Evolutionary conservation across 2,329 filamentous ascomycete genomes (phyloP).

Genomic region (Apiospora kogelbergensis): DNA sequence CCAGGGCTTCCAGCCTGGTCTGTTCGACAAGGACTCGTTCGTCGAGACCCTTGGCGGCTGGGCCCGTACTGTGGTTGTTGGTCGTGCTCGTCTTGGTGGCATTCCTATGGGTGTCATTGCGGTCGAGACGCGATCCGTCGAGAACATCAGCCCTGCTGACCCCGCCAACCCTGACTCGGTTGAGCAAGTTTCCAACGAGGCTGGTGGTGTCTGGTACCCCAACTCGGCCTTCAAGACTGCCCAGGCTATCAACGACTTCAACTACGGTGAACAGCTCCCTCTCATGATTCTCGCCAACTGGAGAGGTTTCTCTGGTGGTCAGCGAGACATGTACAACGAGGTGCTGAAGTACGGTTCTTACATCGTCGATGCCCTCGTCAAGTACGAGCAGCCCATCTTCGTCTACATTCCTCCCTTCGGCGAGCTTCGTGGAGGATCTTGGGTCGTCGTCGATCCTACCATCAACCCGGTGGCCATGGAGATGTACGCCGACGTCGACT

Average conservation of each 20-base stretch:
- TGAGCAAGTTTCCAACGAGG: conserved; percentile 91
- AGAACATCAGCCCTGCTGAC: conserved; percentile 95
- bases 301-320: conserved; percentile 99
- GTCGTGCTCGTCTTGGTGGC: conserved; percentile 91
- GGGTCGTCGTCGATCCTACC: conserved; percentile 98
- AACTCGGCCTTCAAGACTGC: conserved; percentile 99
- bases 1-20: conserved; percentile 81
- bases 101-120: conserved; percentile 98
- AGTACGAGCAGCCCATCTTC: conserved; percentile 98
- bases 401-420: conserved; percentile 97
- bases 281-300: conserved; percentile 99
- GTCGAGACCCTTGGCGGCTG: conserved; percentile 95
- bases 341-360: conserved; percentile 99
- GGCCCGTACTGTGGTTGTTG: conserved; percentile 95
- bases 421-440: conserved; percentile 97
- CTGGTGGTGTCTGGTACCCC: conserved; percentile 98
- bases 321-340: conserved; percentile 99
- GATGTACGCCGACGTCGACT: conserved; percentile 96
- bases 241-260: conserved; percentile 98
- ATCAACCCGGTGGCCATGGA: conserved; percentile 98
- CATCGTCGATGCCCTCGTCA: conserved; percentile 97
- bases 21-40: conserved; percentile 97
- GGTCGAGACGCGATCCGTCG: conserved; percentile 92
- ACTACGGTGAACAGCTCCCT: conserved; percentile 95
- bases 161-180: conserved; percentile 98